Conservation (phyloP, 2,329 filamentous ascomycete species). For the Dothideomycetidae sp. region DNA sequence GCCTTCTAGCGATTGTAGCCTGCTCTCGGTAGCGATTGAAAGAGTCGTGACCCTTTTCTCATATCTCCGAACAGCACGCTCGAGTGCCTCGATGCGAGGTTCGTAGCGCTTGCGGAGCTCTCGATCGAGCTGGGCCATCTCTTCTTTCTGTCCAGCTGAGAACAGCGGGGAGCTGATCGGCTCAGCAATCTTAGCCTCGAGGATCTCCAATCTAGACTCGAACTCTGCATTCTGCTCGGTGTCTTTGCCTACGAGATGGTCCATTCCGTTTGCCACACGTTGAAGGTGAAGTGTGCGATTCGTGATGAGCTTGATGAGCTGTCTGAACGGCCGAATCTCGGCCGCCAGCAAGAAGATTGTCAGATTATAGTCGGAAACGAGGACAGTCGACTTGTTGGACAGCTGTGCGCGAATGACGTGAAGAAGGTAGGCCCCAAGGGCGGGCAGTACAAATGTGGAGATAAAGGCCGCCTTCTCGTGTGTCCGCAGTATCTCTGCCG, state of each 20-base stretch:
- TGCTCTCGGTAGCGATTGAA: conserved; percentile 59
- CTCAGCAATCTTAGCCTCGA: conserved; percentile 20
- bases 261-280: conserved; percentile 41
- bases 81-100: conserved; percentile 74
- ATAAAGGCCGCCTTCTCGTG: conserved; percentile 63
- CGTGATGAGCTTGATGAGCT: conserved; percentile 68
- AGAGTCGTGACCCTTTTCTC: conserved; percentile 75
- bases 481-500: conserved; percentile 50
- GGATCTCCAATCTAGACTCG: conserved; percentile 17
- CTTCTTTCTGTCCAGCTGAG: conserved; percentile 19
- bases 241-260: conserved; percentile 13
- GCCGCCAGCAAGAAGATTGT: conserved; percentile 80
- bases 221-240: conserved; percentile 15
- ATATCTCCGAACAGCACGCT: conserved; percentile 75
- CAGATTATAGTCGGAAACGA: conserved; percentile 86
- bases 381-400: conserved; percentile 66
- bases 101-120: conserved; percentile 53
- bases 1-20: conserved; percentile 56
- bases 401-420: conserved; percentile 70
- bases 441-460: conserved; percentile 65
- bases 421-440: conserved; percentile 68
- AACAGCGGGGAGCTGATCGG: conserved; percentile 16
- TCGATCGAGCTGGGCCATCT: conserved; percentile 23
- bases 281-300: conserved; percentile 70
- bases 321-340: conserved; percentile 69